Base-by-base conservation (phyloP, 768 basidiomycete genomes). In the Boletus sp. region DNA sequence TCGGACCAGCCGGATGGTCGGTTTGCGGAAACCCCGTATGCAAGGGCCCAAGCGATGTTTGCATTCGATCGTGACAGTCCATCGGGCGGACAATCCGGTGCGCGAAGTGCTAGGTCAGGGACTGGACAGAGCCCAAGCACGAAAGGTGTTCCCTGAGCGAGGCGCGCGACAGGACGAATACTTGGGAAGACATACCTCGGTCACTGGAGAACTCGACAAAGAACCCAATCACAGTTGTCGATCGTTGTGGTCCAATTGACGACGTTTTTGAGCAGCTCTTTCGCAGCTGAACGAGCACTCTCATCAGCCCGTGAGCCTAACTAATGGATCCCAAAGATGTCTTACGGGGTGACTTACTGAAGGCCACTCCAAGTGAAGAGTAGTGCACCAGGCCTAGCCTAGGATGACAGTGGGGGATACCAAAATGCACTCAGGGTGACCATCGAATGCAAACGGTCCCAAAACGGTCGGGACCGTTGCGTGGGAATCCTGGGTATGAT, bases 1-100 rank as follows among this genome's bases (percentile, higher is more conserved):
- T 36, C 50, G 40, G 29, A 68, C 56, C 8, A 69, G 51, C 28
- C 68, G 59, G 35, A 68, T n/a, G n/a, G n/a, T n/a, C n/a, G n/a
- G n/a, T n/a, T n/a, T n/a, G n/a, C n/a, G 18, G 61, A 17, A 3
- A 4, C 5, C 1, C 47, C 54, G 18, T 18, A 20, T 15, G 42
- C 5, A 17, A 47, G 32, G 14, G 33, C 24, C 28, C 41, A 52
- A 4, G 2, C 5, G 17, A 59, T 9, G n/a, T 49, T 39, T 18
- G 40, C 0, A 44, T 33, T 37, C 15, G 35, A 28, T 37, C 36
- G 33, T 4, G 18, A 28, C 10, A 67, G 50, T 9, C 33, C 53
- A 1, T 60, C 57, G 35, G 67, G 40, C 14, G 62, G 4, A n/a
- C 36, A 24, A 18, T 54, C 49, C 2, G 46, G 35, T 3, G 56